Evolutionary conservation across 2,329 filamentous ascomycete genomes (phyloP), one percentile per base, ranked within the genome.

Genomic region (Bipolaris zeicola): DNA sequence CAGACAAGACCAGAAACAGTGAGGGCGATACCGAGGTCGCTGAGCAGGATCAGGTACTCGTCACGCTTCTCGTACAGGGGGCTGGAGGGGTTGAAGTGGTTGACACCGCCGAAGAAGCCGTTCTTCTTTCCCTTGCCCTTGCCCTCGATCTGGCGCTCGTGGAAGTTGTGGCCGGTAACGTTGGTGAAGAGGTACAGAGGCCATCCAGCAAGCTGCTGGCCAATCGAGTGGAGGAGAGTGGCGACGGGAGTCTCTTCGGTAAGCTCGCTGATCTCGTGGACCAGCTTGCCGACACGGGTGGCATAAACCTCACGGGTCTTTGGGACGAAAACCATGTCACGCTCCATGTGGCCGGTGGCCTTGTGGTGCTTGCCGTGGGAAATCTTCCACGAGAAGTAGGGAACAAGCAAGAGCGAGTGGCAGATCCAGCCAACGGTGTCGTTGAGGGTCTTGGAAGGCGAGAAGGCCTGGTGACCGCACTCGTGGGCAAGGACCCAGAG

Each of bases 321-420:
- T 58, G 95, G 95, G n/a, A 98, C 84, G 76, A 97, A 98, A 62
- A 98, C 95, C 95, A 99, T 99, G 80, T 99, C 95, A 67, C 94
- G 91, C 80, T 96, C 92, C 81, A 99, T 88, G 84, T 99, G 87
- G 70, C 93, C 95, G 37, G 95, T 99, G 63, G 93, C 92, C 86
- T 98, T 98, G 90, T 99, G 95, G 83, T 99, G 95, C 87, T 96
- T 96, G 82, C 92, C 90, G 82, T 99, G 95, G 66, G 92, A 96
- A 80, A 98, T 93, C 82, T 99, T 96, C 95, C 95, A 99, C 76
- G 92, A 96, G 83, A 97, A 99, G 83, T 98, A 99, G 20, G 95
- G 95, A 46, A 99, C 94, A 54, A 97, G 83, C 37, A 97, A 87
- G 42, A 87, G 78, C 36, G 93, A 96, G 82, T 98, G 94, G 68